phyloP scores from a whole-genome alignment of 495 filamentous ascomycete genomes.

The Penicillium parvum region DNA sequence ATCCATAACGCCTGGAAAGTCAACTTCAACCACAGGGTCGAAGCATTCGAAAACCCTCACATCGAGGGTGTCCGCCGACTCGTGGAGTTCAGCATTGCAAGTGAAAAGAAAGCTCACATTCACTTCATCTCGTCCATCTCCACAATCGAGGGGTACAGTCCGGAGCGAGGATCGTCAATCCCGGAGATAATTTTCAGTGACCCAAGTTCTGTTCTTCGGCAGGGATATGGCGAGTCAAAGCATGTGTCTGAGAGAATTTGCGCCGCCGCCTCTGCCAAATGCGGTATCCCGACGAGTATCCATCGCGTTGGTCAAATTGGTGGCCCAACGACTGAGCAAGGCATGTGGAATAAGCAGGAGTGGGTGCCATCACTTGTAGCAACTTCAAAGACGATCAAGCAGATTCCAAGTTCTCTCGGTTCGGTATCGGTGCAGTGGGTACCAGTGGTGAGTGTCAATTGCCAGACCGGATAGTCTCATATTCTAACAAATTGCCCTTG shows the following conservation, averaged over 20 bases:
- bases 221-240: constrained; percentile 53
- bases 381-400: constrained; percentile 16
- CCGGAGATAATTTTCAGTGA: constrained; percentile 40
- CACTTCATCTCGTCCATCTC: constrained; percentile 53
- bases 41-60: constrained; percentile 49
- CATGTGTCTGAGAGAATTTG: constrained; percentile 47
- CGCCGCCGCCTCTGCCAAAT: constrained; percentile 32
- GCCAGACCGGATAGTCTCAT: neutral
- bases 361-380: constrained; percentile 24
- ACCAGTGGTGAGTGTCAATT: constrained; percentile 14
- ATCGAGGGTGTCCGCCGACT: constrained; percentile 48
- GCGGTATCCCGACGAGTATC: constrained; percentile 39
- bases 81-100: constrained; percentile 41
- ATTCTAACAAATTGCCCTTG: neutral
- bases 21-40: constrained; percentile 53
- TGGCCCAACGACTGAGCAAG: constrained; percentile 32
- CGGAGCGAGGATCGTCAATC: constrained; percentile 24
- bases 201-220: constrained; percentile 22
- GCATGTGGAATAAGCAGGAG: constrained; percentile 27
- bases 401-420: constrained; percentile 11
- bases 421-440: constrained; percentile 16
- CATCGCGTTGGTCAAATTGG: constrained; percentile 54
- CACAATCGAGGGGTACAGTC: constrained; percentile 16
- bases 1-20: constrained; percentile 61
- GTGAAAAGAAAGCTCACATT: constrained; percentile 35